Percentiles rank a stretch among this genome's conserved stretches.
Evolutionary conservation across 2,329 filamentous ascomycete genomes (phyloP).

Genomic region (Bipolaris oryzae): DNA sequence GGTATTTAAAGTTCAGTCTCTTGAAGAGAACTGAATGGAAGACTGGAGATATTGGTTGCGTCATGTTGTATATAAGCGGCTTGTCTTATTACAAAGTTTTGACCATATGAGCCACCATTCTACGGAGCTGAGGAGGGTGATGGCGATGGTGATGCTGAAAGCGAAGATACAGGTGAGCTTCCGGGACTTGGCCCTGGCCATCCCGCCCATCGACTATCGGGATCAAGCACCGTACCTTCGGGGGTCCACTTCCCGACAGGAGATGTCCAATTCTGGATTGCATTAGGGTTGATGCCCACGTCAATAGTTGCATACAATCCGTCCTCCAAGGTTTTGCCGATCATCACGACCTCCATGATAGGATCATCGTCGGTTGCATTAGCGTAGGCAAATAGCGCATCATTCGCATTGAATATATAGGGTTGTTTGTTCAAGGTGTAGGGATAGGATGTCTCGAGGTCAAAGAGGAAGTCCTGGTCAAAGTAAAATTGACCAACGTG

Average conservation of each 20-base stretch:
- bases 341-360: constrained; percentile 62
- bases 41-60: too few relatives aligned
- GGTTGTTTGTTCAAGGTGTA: constrained; percentile 52
- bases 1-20: too few relatives aligned
- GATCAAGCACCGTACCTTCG: constrained; percentile 33
- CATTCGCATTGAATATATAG: constrained; percentile 59
- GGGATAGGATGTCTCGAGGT: constrained; percentile 57
- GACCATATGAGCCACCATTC: too few relatives aligned
- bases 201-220: constrained; percentile 34
- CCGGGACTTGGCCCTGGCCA: constrained; percentile 36
- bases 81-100: too few relatives aligned
- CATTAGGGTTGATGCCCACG: constrained; percentile 39
- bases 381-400: constrained; percentile 56
- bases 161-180: constrained; percentile 14
- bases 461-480: constrained; percentile 62
- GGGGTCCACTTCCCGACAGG: constrained; percentile 40
- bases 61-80: too few relatives aligned
- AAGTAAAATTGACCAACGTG: constrained; percentile 71
- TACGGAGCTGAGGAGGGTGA: too few relatives aligned
- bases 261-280: constrained; percentile 30
- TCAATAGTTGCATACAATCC: constrained; percentile 42
- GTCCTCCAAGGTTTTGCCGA: constrained; percentile 53
- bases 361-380: constrained; percentile 60
- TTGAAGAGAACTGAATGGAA: too few relatives aligned
- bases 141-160: too few relatives aligned